Base-by-base conservation (phyloP, 345 rosid species). In the Lagerstroemia speciosa region DNA sequence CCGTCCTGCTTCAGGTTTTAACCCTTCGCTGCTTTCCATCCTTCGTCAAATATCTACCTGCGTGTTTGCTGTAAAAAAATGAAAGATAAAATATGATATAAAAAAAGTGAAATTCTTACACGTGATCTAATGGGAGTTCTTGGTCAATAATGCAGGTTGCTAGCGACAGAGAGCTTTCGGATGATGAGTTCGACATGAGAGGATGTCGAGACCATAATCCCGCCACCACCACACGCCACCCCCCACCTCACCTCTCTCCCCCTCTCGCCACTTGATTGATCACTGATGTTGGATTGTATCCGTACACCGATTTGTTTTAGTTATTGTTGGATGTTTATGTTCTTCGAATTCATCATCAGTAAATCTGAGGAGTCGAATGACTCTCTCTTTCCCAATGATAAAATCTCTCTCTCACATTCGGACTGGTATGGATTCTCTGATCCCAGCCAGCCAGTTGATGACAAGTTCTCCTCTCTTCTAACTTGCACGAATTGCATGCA, bases 171-270 rank as follows among this genome's bases (percentile, higher is more conserved):
- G 34, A 73, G 74, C 73, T 14, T 61, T 26, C 38, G 27, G 64
- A 8, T 41, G 75, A 69, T 41, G 78, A 73, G 71, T 72, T 75
- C 78, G 83, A 82, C 85, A 84, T 80, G 88, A 82, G 75, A 77
- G 86, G 86, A 82, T 86, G 86, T 78, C 86, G 78, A 72, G 33
- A 17, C 58, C 52, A 22, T 38, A 62, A 29, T n/a, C n/a, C n/a
- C n/a, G n/a, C n/a, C n/a, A n/a, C n/a, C n/a, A n/a, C n/a, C n/a
- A n/a, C n/a, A n/a, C n/a, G n/a, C n/a, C n/a, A n/a, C n/a, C 34
- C 33, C 66, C 29, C 22, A 5, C 10, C 57, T 20, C 48, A 34
- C 32, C 55, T 33, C 43, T 34, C 38, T 12, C 24, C 2, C 60
- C 29, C n/a, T 67, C n/a, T n/a, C n/a, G 48, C 45, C 58, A 15